These are phyloP conservation scores for Spongospora subterranea DNA, from an alignment of 208 protist species.

Conservation along the genomic window DNA sequence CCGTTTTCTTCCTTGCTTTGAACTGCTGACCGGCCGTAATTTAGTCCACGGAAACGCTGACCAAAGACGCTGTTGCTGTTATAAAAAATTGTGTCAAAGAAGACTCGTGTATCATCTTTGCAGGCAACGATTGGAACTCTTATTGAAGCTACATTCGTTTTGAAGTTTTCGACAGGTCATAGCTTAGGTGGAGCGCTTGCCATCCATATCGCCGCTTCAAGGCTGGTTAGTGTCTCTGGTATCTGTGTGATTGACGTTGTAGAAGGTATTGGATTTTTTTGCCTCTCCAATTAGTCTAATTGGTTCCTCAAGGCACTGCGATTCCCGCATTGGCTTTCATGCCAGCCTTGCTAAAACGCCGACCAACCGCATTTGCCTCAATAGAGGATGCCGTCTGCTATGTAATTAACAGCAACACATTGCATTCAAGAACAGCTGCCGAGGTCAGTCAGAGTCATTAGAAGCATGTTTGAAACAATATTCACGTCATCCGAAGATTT, in stretches of 20 bases:
- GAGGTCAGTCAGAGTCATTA: background rate
- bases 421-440: background rate
- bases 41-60: background rate
- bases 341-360: background rate
- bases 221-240: background rate
- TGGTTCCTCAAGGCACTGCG: background rate
- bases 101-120: background rate
- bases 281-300: background rate
- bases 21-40: background rate
- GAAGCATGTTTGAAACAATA: background rate
- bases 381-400: background rate
- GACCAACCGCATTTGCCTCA: background rate
- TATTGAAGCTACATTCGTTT: background rate
- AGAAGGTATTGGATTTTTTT: background rate
- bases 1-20: background rate
- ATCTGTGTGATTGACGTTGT: conserved; percentile 44
- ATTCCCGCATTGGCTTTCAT: background rate
- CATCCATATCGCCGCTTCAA: background rate
- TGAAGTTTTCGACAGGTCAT: background rate
- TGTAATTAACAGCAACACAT: background rate
- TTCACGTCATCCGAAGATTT: background rate
- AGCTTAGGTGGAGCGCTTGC: conserved; percentile 34
- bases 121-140: background rate
- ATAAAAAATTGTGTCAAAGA: background rate
- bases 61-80: conserved; percentile 27